Evolutionary conservation across 257 asterid genomes (phyloP), one percentile per base, ranked within the genome.

Genomic region (Echium plantagineum): DNA sequence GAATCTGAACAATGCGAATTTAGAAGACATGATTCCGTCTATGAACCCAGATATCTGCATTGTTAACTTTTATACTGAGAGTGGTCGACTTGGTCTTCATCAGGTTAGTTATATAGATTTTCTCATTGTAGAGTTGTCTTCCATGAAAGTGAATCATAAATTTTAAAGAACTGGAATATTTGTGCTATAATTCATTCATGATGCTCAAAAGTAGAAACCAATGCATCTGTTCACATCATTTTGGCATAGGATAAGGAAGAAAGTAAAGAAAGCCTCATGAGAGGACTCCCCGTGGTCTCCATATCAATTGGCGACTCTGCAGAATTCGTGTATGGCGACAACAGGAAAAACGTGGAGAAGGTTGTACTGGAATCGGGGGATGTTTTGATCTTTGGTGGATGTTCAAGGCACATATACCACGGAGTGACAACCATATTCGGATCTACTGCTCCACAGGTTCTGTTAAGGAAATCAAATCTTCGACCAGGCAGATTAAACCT

Each of bases 11-110:
- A 70, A 70, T 63, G 69, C 24, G 2, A 42, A 78, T 58, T 70
- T 63, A 10, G 81, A 67, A 67, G 70, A 63, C 32, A 63, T 62
- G 22, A 63, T 88, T 74, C 96, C 95, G 21, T 54, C 78, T 18
- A 64, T 89, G 88, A 73, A 82, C 18, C 96, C 96, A 17, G 58
- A 81, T 66, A 68, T 89, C 72, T 89, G 96, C 80, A 78, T 89
- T 52, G 63, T 83, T 71, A 89, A 85, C 70, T 89, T 76, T 38
- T 89, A 89, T 80, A 22, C 87, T 19, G 55, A 60, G 38, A 77
- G 73, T 49, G 95, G 95, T 68, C 73, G 67, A 60, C 95, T 85
- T 58, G 96, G 96, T 71, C 90, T 89, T 51, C 96, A 89, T 75
- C 84, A 85, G 96, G 96, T 85, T 28, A 53, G 58, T 35, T 13